Base-by-base conservation (phyloP, 257 asterid genomes). In the Rauvolfia tetraphylla region DNA sequence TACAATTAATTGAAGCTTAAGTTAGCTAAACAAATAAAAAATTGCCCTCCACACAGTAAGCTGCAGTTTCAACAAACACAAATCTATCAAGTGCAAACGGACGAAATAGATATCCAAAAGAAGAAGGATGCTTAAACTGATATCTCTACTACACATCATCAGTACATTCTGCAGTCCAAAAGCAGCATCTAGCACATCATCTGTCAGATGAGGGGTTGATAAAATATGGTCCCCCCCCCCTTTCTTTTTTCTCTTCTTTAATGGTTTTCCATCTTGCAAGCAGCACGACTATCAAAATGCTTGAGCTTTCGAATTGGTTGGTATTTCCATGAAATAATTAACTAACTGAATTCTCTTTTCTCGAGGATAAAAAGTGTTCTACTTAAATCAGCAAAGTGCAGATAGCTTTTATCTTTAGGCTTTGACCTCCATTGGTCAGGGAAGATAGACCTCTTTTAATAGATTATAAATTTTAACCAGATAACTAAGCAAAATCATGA, bases 1-100 rank as follows among this genome's bases (percentile, higher is more conserved):
- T 95, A 91, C 84, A 83, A 77, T 67, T 73, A 69, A 66, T 81
- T 75, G 33, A 76, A 76, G 63, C 75, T 73, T 72, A 61, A 71
- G 25, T 71, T 44, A 78, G 34, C 65, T 42, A 69, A 23, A 44
- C 38, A 48, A 41, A 34, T n/a, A 41, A 41, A 41, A 5, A 27
- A 70, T 12, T 0, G 14, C 23, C 11, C 29, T 14, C 14, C 38
- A 42, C 74, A 65, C 34, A 9, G 29, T 36, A 65, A 34, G 27
- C 27, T 34, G 71, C 27, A 36, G 27, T 65, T 34, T 18, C 20
- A 18, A 18, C 4, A 36, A 8, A 29, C 27, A 62, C 13, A 7
- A 31, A 36, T 34, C 56, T 34, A 63, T 7, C 14, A 63, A 34
- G 31, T 59, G 18, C 39, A 61, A 61, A 33, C 33, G 15, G 0